Evolutionary conservation across 2,329 filamentous ascomycete genomes (phyloP).

Genomic region (Emericellopsis atlantica): DNA sequence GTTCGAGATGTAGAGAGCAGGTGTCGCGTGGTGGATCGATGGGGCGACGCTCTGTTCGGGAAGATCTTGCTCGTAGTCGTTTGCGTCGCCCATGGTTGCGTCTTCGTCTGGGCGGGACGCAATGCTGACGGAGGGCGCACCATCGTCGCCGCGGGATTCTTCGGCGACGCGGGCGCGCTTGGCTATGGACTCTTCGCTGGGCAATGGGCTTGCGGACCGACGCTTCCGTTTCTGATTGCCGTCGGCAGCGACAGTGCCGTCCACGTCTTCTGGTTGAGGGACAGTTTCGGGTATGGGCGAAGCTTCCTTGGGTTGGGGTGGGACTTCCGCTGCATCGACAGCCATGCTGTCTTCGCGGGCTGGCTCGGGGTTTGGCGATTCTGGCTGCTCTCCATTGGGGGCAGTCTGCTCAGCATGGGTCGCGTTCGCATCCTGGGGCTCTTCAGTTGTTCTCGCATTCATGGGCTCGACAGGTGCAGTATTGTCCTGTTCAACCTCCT

Average conservation of each 20-base stretch:
- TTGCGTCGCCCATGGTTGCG: background rate
- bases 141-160: slow-evolving; percentile 6
- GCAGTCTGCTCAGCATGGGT: background rate
- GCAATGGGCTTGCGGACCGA: slow-evolving; percentile 49
- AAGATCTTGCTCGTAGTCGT: background rate
- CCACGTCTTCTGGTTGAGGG: background rate
- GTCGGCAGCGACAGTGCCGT: background rate
- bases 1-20: slow-evolving; percentile 77
- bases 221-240: slow-evolving; percentile 55
- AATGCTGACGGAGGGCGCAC: slow-evolving; percentile 1
- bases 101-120: slow-evolving; percentile 1
- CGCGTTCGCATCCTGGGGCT: background rate
- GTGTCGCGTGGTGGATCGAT: slow-evolving; percentile 58
- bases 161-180: slow-evolving; percentile 36
- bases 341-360: background rate
- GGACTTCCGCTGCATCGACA: background rate
- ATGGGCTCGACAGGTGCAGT: too few relatives aligned
- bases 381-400: background rate
- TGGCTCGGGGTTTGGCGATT: background rate
- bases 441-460: background rate
- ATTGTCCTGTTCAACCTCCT: too few relatives aligned
- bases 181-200: slow-evolving; percentile 36
- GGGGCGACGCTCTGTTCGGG: slow-evolving; percentile 20
- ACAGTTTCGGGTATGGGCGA: too few relatives aligned
- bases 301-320: too few relatives aligned